Conservation (phyloP, 208 protist species). For the Trypanosoma rangeli region DNA sequence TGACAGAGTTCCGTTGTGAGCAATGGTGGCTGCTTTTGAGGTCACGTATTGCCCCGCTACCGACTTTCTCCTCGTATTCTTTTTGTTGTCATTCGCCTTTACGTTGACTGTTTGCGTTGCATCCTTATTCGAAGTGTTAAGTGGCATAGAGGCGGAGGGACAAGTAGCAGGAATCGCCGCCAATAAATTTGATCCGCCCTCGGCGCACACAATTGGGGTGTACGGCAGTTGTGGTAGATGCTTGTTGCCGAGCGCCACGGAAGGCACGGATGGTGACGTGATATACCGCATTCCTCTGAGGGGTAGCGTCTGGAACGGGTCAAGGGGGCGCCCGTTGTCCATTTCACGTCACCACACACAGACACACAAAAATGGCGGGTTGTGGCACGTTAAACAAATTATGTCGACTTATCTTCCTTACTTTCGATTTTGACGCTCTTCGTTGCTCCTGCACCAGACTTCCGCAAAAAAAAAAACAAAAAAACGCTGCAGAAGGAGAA, state of each 20-base stretch:
- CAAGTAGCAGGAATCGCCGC: slow-evolving; percentile 45
- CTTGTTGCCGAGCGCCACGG: slow-evolving; percentile 20
- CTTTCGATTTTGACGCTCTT: neutral
- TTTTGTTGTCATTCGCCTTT: neutral
- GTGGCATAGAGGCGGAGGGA: slow-evolving; percentile 45
- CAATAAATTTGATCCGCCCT: slow-evolving; percentile 2
- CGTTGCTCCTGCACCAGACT: neutral
- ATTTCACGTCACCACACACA: neutral
- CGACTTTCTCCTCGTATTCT: slow-evolving; percentile 1
- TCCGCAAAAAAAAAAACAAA: neutral
- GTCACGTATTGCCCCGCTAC: neutral
- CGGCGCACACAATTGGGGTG: slow-evolving; percentile 6
- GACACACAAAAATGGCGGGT: neutral
- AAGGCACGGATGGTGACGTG: slow-evolving; percentile 52
- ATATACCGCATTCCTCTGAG: slow-evolving; percentile 51
- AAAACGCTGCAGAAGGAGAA: neutral
- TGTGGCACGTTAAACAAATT: neutral
- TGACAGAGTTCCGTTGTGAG: neutral
- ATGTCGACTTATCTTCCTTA: neutral
- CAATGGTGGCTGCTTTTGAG: neutral
- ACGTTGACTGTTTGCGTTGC: neutral
- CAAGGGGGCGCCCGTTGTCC: slow-evolving; percentile 2
- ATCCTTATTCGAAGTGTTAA: slow-evolving; percentile 13
- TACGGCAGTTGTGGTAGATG: slow-evolving; percentile 25
- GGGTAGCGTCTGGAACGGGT: slow-evolving; percentile 35